Conservation (phyloP, 441 rosid genomes). For the Breynia disticha region DNA sequence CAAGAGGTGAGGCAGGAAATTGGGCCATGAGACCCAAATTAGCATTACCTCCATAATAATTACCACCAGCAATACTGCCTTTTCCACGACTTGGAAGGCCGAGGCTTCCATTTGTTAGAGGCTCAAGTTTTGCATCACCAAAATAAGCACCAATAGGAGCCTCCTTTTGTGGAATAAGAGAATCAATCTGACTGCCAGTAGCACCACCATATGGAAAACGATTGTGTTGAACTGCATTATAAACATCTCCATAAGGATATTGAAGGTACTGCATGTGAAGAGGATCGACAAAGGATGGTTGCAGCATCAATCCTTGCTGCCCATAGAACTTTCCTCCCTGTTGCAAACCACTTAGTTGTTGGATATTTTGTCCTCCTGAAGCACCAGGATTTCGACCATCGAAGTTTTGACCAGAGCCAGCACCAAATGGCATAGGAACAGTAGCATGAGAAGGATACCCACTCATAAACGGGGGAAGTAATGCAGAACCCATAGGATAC, state of each 20-base stretch:
- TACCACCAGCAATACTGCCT: constrained; percentile 20
- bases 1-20: constrained; percentile 25
- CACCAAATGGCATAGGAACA: constrained; percentile 28
- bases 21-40: constrained; percentile 34
- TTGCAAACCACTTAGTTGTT: constrained; percentile 26
- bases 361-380: constrained; percentile 28
- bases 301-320: constrained; percentile 34
- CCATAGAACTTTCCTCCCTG: constrained; percentile 37
- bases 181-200: constrained; percentile 18
- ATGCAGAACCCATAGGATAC: constrained; percentile 24
- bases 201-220: constrained; percentile 20
- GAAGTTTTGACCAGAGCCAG: constrained; percentile 25
- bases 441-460: constrained; percentile 38
- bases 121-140: constrained; percentile 23
- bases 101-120: constrained; percentile 26
- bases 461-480: constrained; percentile 29
- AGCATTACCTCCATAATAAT: constrained; percentile 24
- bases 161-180: constrained; percentile 20
- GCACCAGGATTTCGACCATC: constrained; percentile 33
- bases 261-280: constrained; percentile 35
- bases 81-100: constrained; percentile 22
- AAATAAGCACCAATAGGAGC: constrained; percentile 15
- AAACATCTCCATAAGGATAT: constrained; percentile 36
- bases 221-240: constrained; percentile 29
- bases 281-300: constrained; percentile 32